These are phyloP conservation scores for Solanum chacoense DNA, from an alignment of 305 asterid genomes.

Conservation along the genomic window DNA sequence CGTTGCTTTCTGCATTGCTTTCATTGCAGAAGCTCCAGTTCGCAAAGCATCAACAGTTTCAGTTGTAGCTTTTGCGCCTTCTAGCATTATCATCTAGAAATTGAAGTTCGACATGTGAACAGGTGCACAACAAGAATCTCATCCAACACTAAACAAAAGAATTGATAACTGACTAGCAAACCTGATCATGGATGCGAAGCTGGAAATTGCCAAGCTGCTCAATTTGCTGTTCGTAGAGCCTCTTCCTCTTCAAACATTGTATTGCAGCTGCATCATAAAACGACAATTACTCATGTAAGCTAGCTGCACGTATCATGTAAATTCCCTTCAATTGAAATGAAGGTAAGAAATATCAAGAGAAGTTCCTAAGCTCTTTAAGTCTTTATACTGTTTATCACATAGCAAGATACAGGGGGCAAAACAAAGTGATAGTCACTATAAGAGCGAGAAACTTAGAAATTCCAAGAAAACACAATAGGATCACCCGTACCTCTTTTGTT, in stretches of 20 bases:
- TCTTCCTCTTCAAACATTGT: slow-evolving; percentile 71
- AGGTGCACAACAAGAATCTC: neutral
- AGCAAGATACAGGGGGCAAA: neutral
- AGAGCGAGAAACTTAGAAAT: neutral
- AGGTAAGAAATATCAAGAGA: neutral
- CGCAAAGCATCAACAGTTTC: slow-evolving; percentile 49
- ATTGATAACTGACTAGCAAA: slow-evolving; percentile 3
- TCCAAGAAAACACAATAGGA: neutral
- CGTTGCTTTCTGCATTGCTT: slow-evolving; percentile 48
- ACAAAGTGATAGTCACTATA: neutral
- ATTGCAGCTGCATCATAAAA: slow-evolving; percentile 42
- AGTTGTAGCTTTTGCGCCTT: slow-evolving; percentile 51
- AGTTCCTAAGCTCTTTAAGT: neutral
- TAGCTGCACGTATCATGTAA: neutral
- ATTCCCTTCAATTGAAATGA: neutral
- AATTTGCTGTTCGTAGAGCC: slow-evolving; percentile 68
- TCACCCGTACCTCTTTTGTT: slow-evolving; percentile 46
- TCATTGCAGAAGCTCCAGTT: slow-evolving; percentile 47
- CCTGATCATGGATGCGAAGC: slow-evolving; percentile 77
- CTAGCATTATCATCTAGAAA: slow-evolving; percentile 39
- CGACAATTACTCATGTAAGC: neutral
- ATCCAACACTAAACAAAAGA: neutral
- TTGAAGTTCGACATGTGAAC: neutral
- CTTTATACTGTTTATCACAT: neutral
- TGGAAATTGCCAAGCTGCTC: slow-evolving; percentile 74